Evolutionary conservation across 768 basidiomycete genomes (phyloP).

Genomic region (Mycena albidolilacea): DNA sequence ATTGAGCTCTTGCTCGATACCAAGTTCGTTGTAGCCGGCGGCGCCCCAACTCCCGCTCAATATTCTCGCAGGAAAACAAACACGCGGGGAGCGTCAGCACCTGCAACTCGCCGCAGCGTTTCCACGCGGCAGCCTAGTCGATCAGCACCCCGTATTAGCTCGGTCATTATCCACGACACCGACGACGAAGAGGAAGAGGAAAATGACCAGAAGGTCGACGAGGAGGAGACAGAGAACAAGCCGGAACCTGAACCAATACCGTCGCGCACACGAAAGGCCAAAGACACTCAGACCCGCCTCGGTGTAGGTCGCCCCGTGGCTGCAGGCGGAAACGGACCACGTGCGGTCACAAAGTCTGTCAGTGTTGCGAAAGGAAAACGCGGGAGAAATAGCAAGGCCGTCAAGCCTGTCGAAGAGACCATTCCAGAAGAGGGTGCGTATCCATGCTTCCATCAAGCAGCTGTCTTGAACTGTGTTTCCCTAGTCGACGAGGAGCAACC

Average conservation of each 20-base stretch:
- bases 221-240: conserved; percentile 43
- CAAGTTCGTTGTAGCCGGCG: conserved; percentile 51
- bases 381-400: conserved; percentile 64
- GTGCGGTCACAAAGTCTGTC: conserved; percentile 73
- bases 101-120: conserved; percentile 51
- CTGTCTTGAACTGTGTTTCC: conserved; percentile 11
- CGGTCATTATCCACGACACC: conserved; percentile 65
- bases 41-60: conserved; percentile 29
- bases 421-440: conserved; percentile 70
- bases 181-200: conserved; percentile 61
- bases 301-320: conserved; percentile 80
- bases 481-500: conserved; percentile 37
- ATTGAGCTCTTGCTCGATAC: conserved; percentile 81
- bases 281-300: conserved; percentile 76
- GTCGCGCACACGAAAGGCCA: conserved; percentile 77
- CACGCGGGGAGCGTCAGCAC: conserved; percentile 46
- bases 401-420: conserved; percentile 67
- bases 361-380: conserved; percentile 66
- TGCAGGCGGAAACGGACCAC: conserved; percentile 78
- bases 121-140: conserved; percentile 55
- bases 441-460: conserved; percentile 7
- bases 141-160: conserved; percentile 57
- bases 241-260: conserved; percentile 46
- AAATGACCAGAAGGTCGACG: conserved; percentile 40
- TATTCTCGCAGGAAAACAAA: conserved; percentile 45